phyloP scores from a whole-genome alignment of 1,284 basidiomycete species.

The Heterobasidion occidentale region DNA sequence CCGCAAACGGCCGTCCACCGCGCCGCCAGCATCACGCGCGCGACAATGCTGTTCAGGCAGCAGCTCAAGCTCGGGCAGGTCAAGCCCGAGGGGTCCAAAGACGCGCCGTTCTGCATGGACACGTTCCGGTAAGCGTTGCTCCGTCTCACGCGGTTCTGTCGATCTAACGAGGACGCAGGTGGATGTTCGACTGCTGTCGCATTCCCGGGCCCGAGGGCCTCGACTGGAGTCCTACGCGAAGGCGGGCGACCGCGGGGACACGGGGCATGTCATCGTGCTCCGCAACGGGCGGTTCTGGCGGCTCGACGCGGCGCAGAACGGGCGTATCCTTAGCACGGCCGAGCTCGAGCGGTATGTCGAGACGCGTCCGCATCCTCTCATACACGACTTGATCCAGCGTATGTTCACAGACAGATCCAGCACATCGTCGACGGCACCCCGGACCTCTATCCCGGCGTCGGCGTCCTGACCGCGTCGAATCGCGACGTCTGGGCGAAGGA shows the following conservation, averaged over 20 bases:
- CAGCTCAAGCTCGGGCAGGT: slow-evolving; percentile 60
- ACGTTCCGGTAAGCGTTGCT: slow-evolving; percentile 59
- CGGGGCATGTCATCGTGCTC: slow-evolving; percentile 71
- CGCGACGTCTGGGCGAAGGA: slow-evolving; percentile 85
- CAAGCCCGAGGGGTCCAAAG: slow-evolving; percentile 66
- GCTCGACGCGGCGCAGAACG: slow-evolving; percentile 49
- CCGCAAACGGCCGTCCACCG: slow-evolving; percentile 54
- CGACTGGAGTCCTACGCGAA: slow-evolving; percentile 75
- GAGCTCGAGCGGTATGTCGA: slow-evolving; percentile 57
- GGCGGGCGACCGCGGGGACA: slow-evolving; percentile 54
- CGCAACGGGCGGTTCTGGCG: slow-evolving; percentile 77
- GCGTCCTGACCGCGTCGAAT: slow-evolving; percentile 69
- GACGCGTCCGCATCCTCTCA: neutral
- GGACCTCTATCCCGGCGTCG: slow-evolving; percentile 63
- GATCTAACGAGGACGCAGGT: slow-evolving; percentile 33
- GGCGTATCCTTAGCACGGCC: slow-evolving; percentile 55
- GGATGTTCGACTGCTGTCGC: slow-evolving; percentile 92
- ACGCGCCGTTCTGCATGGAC: slow-evolving; percentile 80
- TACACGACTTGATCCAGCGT: no score
- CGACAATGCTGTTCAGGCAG: slow-evolving; percentile 67
- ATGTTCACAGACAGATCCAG: slow-evolving; percentile 54
- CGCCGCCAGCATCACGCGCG: slow-evolving; percentile 68
- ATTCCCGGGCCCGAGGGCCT: slow-evolving; percentile 64
- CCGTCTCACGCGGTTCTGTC: neutral
- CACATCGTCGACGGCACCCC: slow-evolving; percentile 62